These are phyloP conservation scores for Metarhizium brunneum DNA, from an alignment of 2,329 filamentous ascomycete species.

Conservation along the genomic window DNA sequence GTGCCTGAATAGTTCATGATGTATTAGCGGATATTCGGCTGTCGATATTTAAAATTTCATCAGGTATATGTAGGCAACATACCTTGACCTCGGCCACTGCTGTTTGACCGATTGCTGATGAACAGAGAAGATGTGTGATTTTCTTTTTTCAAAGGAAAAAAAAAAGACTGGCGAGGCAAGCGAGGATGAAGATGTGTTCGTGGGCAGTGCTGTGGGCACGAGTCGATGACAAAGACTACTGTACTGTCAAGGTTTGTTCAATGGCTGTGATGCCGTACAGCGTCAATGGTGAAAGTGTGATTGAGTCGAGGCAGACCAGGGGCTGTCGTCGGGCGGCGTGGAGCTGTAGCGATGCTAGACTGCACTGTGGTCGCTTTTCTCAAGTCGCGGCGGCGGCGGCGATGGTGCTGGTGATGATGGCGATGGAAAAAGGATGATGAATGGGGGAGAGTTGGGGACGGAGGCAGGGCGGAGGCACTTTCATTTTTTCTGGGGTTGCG, in stretches of 20 bases:
- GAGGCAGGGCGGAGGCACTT: slow-evolving; percentile 17
- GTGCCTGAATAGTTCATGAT: not conserved
- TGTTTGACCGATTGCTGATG: not conserved
- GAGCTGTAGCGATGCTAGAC: slow-evolving; percentile 9
- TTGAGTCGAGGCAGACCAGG: slow-evolving; percentile 17
- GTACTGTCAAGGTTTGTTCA: slow-evolving; percentile 9
- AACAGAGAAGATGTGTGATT: not conserved
- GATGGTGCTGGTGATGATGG: slow-evolving; percentile 19
- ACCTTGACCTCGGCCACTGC: not conserved
- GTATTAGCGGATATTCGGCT: not conserved
- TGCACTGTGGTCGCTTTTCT: slow-evolving; percentile 2
- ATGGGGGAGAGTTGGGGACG: slow-evolving; percentile 4
- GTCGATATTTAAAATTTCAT: not conserved
- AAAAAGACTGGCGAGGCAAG: not conserved
- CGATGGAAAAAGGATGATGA: slow-evolving; percentile 15
- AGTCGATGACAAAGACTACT: not conserved
- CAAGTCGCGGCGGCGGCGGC: slow-evolving; percentile 9
- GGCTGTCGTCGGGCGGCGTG: slow-evolving; percentile 19
- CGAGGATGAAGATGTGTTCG: not conserved
- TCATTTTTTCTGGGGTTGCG: slow-evolving; percentile 20
- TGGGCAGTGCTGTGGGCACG: not conserved
- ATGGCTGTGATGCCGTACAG: slow-evolving; percentile 12
- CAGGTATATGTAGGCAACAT: not conserved
- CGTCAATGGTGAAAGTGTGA: slow-evolving; percentile 9
- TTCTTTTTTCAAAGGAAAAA: too few relatives aligned